Conservation (phyloP, 2,329 filamentous ascomycete genomes). For the Epicoccum sorghinum region DNA sequence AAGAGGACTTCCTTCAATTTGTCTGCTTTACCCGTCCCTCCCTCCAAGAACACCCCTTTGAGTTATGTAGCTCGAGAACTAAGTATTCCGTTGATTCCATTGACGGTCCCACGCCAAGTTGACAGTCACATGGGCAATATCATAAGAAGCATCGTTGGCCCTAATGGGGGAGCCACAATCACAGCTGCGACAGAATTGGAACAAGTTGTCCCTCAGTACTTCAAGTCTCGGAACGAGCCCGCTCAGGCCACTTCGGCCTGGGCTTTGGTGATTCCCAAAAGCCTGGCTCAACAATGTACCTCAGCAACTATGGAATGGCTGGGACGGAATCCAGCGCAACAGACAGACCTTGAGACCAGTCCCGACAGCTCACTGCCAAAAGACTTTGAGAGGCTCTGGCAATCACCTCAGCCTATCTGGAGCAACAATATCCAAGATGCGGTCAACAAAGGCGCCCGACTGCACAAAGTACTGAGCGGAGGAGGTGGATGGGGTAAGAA, state of each 20-base stretch:
- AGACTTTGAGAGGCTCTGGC: slow-evolving; percentile 9
- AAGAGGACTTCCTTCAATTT: slow-evolving; percentile 1
- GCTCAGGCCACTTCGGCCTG: slow-evolving; percentile 67
- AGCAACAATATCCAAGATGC: slow-evolving; percentile 28
- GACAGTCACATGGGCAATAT: slow-evolving; percentile 78
- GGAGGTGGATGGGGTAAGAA: slow-evolving; percentile 86
- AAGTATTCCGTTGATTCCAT: slow-evolving; percentile 62
- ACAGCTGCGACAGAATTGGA: slow-evolving; percentile 78
- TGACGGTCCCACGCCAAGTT: slow-evolving; percentile 69
- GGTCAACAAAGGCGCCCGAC: slow-evolving; percentile 42
- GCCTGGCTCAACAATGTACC: neutral
- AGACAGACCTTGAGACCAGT: too few species aligned
- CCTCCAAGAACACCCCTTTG: slow-evolving; percentile 11
- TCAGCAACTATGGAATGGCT: neutral
- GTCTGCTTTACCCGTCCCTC: neutral
- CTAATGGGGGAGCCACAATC: slow-evolving; percentile 49
- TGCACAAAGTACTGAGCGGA: slow-evolving; percentile 70
- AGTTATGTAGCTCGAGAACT: slow-evolving; percentile 17
- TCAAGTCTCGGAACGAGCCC: slow-evolving; percentile 51
- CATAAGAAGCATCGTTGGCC: slow-evolving; percentile 65
- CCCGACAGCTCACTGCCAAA: neutral
- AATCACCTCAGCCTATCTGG: slow-evolving; percentile 27
- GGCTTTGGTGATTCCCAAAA: slow-evolving; percentile 71
- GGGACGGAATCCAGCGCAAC: too few species aligned
- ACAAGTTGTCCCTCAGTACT: slow-evolving; percentile 64